Percentiles rank a stretch among this genome's conserved stretches.
These are phyloP conservation scores for Metrosideros polymorpha DNA, from an alignment of 441 rosid species.

Conservation along the genomic window DNA sequence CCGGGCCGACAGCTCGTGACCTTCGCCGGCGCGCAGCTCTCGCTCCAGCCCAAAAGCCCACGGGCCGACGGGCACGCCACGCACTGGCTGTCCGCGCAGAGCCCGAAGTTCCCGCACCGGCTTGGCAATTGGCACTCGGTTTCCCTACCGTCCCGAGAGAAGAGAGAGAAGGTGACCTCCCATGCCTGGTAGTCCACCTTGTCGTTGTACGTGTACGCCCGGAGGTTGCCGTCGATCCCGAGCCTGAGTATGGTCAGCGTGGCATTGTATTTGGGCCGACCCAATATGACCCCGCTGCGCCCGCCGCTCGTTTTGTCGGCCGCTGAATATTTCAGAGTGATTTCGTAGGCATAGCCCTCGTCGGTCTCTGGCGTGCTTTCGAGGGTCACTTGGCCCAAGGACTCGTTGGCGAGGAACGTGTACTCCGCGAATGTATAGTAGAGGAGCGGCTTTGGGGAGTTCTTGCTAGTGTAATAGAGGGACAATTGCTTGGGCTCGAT, in stretches of 20 bases:
- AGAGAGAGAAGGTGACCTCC: slow-evolving; percentile 1
- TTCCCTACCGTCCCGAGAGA: background rate
- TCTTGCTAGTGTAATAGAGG: slow-evolving; percentile 37
- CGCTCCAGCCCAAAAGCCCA: background rate
- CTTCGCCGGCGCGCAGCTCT: background rate
- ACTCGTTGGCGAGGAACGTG: background rate
- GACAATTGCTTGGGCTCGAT: slow-evolving; percentile 35
- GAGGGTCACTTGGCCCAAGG: slow-evolving; percentile 12
- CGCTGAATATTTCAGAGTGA: background rate
- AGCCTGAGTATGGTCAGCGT: background rate
- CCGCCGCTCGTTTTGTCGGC: background rate
- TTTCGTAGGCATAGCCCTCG: slow-evolving; percentile 14
- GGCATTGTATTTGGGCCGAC: background rate
- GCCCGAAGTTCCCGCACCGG: background rate
- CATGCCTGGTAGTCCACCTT: slow-evolving; percentile 6
- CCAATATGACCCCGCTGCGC: background rate
- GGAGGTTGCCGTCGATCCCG: slow-evolving; percentile 2
- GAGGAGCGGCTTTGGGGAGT: slow-evolving; percentile 28
- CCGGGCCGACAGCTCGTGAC: background rate
- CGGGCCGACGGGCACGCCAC: background rate
- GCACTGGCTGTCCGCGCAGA: background rate
- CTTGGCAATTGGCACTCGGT: background rate
- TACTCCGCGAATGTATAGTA: slow-evolving; percentile 18
- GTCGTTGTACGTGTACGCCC: background rate
- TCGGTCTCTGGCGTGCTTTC: slow-evolving; percentile 4